Percentiles rank a stretch among this genome's conserved stretches.
Conservation (phyloP, 441 rosid genomes). For the Erodium chrysanthum region DNA sequence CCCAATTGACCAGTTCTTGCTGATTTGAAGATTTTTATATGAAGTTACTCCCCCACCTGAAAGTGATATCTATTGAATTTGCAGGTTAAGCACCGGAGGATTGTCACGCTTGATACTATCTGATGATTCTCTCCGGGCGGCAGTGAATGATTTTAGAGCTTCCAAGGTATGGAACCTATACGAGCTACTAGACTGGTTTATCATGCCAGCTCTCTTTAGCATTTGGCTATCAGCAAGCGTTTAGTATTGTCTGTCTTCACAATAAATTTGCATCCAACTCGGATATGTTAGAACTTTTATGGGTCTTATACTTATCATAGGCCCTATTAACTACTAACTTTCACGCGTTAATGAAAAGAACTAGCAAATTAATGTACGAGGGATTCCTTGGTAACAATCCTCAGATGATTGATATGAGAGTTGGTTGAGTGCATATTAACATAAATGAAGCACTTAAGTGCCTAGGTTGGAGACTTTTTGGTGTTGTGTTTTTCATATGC, state of each 20-base stretch:
- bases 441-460: too few relatives aligned
- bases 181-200: not conserved
- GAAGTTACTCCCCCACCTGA: not conserved
- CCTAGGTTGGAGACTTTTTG: too few relatives aligned
- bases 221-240: not conserved
- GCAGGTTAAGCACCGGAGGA: constrained; percentile 85
- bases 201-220: not conserved
- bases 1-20: not conserved
- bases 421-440: not conserved
- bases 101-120: constrained; percentile 73
- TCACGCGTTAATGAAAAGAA: not conserved
- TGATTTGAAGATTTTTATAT: not conserved
- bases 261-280: not conserved
- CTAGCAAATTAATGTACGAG: not conserved
- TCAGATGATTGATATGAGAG: not conserved
- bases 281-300: not conserved
- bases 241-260: not conserved
- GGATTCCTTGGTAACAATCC: not conserved
- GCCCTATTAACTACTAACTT: not conserved
- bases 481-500: too few relatives aligned
- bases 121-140: constrained; percentile 69
- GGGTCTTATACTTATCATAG: not conserved
- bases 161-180: constrained; percentile 42
- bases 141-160: constrained; percentile 62
- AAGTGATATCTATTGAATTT: constrained; percentile 11